These are phyloP conservation scores for Nephelium lappaceum DNA, from an alignment of 345 rosid species.

Conservation along the genomic window DNA sequence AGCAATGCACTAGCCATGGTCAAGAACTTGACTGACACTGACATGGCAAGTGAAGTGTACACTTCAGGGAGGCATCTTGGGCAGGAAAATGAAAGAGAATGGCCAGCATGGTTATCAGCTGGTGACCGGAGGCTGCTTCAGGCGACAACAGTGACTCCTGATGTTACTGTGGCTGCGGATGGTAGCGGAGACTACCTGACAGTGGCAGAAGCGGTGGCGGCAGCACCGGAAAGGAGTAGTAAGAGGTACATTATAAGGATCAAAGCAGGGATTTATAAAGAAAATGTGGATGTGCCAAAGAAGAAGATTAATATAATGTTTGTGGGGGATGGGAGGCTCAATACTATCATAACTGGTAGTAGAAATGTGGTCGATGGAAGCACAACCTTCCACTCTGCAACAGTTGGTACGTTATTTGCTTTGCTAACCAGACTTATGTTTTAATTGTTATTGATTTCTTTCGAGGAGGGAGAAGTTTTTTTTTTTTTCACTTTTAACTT, in stretches of 20 bases:
- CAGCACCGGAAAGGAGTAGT: conserved; percentile 66
- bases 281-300: conserved; percentile 74
- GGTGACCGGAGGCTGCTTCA: conserved; percentile 79
- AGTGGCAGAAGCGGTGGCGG: conserved; percentile 67
- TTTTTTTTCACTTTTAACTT: too few relatives aligned
- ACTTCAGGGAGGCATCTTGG: conserved; percentile 25
- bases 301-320: conserved; percentile 70
- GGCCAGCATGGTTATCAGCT: conserved; percentile 84
- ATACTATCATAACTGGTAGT: conserved; percentile 72
- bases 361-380: conserved; percentile 84
- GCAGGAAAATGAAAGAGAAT: conserved; percentile 28
- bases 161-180: conserved; percentile 79
- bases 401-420: conserved; percentile 61
- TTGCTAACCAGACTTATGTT: neutral
- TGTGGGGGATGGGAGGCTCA: conserved; percentile 80
- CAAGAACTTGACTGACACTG: conserved; percentile 49
- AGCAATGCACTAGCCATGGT: conserved; percentile 55
- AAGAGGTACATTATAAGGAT: conserved; percentile 67
- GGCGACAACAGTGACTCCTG: conserved; percentile 51
- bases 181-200: conserved; percentile 75
- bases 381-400: conserved; percentile 88
- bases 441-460: neutral
- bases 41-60: conserved; percentile 25
- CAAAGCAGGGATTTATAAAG: conserved; percentile 79
- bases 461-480: too few relatives aligned